Evolutionary conservation across 2,329 filamentous ascomycete species (phyloP), one percentile per base, ranked within the genome.

Genomic region (Cercospora beticola): DNA sequence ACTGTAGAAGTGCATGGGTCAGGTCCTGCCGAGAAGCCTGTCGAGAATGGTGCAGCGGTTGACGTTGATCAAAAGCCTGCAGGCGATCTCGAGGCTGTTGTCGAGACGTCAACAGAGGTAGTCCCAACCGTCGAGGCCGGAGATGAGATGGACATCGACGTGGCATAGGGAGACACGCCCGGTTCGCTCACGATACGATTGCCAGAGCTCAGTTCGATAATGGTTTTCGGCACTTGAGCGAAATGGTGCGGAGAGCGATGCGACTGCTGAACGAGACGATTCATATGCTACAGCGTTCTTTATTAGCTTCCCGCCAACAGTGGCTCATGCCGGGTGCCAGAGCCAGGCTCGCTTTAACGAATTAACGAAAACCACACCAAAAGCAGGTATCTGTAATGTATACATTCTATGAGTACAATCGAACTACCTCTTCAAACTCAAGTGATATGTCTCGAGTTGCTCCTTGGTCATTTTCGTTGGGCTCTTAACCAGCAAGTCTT

Each of bases 401-500:
- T 65, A 65, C 54, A 46, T 65, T 59, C 21, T 59, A 58, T 46
- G 18, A 28, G 33, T 65, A 59, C 52, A 46, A 12, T 33, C 28
- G 16, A 46, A 33, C 33, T 58, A 66, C 46, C 40, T 59, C 18
- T 64, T 59, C 59, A 79, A 71, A 67, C 76, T 74, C 65, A 91
- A 75, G 76, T 89, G 86, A 81, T 90, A 90, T 2, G 85, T 87
- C 70, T 81, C 78, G 75, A 89, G 78, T 68, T 87, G 85, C 69
- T 87, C 86, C 67, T 87, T 81, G 0, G 86, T 91, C 71, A 97
- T 84, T 71, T 79, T 79, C 62, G 89, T 89, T 0, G 95, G 95
- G 70, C 92, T 92, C 74, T 88, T 89, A 2, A 97, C 92, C 79
- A 97, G 87, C 66, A 88, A 80, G 81, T 99, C 95, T 77, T 97